Evolutionary conservation across 441 rosid genomes (phyloP).

Genomic region (Arabidopsis hybrid): DNA sequence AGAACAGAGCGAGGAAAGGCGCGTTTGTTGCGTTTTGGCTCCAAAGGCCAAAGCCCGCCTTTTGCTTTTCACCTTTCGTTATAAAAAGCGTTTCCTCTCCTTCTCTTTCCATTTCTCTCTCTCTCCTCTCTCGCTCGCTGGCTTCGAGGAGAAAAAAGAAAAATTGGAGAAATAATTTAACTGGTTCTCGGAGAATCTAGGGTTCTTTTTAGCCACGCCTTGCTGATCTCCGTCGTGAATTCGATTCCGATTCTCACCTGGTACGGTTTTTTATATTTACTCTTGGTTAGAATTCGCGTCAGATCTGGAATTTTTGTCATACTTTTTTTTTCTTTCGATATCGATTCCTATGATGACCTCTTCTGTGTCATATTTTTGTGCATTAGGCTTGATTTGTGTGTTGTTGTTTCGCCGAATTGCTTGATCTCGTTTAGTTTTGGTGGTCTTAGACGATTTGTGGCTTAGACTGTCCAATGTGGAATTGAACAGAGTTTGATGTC

Average conservation of each 20-base stretch:
- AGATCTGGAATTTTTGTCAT: constrained; percentile 34
- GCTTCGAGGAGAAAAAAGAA: constrained; percentile 22
- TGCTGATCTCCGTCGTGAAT: constrained; percentile 23
- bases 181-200: constrained; percentile 28
- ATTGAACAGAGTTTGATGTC: neutral
- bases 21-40: constrained; percentile 41
- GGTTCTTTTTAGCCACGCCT: constrained; percentile 1
- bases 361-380: constrained; percentile 1
- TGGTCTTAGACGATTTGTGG: constrained; percentile 6
- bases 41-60: constrained; percentile 47
- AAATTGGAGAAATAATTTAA: neutral
- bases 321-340: neutral
- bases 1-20: constrained; percentile 14
- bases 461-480: constrained; percentile 13
- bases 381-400: neutral
- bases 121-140: constrained; percentile 11
- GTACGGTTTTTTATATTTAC: constrained; percentile 6
- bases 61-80: constrained; percentile 44
- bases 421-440: constrained; percentile 25
- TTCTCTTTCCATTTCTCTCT: neutral
- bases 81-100: constrained; percentile 13
- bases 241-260: constrained; percentile 30
- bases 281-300: constrained; percentile 25
- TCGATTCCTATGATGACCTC: neutral
- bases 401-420: neutral